Evolutionary conservation across 257 asterid genomes (phyloP), one percentile per base, ranked within the genome.

Genomic region (Solanum bulbocastanum): DNA sequence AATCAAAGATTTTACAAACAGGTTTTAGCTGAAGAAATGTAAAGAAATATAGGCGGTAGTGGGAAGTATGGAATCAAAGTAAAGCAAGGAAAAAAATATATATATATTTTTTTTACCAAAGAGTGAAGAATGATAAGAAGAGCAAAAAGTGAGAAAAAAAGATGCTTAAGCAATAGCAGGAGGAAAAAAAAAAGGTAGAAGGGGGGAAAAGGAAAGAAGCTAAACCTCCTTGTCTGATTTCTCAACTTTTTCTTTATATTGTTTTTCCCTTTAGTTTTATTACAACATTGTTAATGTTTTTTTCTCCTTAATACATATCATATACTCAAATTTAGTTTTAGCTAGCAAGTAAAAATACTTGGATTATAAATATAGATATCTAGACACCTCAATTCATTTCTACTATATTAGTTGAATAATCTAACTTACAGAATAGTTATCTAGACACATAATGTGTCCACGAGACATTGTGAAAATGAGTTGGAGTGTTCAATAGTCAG

Each of bases 121-220:
- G 94, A 91, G 91, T 92, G 93, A 83, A 30, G 91, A 87, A 56
- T 87, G 49, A 33, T 18, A 84, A 60, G 52, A 87, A 86, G 58
- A 86, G 65, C 72, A 66, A 84, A 91, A 91, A 90, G 87, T 88
- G 89, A 88, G 72, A 88, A 92, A 93, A 93, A 90, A 91, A 93
- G 96, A 95, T 96, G 96, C 98, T 92, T 91, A 71, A 85, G 93
- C 94, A 90, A 91, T 88, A 91, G 92, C 92, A 62, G 89, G 93
- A 95, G 94, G 96, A 89, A 93, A 95, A 90, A 95, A 90, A 94
- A 92, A 93, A 79, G 87, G 87, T 40, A 88, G 72, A 87, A 69
- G 25, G 90, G 86, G 86, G 87, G 86, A 39, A 90, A 91, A 82
- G 88, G 73, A 88, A 91, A 90, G 90, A 83, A 88, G 89, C 90